Evolutionary conservation across 352 stramenopile species (phyloP), one percentile per base, ranked within the genome.

Genomic region (Globisporangium emineosum): DNA sequence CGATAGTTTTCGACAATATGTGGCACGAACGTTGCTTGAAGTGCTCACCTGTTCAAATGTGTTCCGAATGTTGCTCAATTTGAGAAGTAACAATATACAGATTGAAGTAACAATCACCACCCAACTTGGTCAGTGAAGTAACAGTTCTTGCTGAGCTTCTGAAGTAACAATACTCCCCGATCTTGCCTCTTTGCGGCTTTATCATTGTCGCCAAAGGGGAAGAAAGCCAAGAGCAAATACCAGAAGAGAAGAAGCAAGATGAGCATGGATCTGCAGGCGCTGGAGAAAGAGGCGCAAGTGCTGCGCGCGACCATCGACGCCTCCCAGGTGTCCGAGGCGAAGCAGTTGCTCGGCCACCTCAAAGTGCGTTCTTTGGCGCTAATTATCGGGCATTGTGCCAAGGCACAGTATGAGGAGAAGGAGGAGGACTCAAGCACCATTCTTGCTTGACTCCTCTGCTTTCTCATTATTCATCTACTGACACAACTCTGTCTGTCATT

Each of bases 281-380:
- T 90, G 25, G 74, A 91, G 64, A 78, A 78, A 66, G 77, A 93
- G 23, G 83, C 83, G 51, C 77, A 90, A 59, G 70, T 71, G 67
- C 72, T 93, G 52, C 83, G 83, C 47, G 69, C 79, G 23, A 71
- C 76, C 33, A 64, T 93, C n/a, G 77, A 93, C 25, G 64, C 52
- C 33, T 72, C 84, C 5, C 71, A 71, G 23, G 66, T 88, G 30
- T 50, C 59, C 1, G 73, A 90, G 23, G 83, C 83, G 3, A 79
- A 74, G 33, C 58, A 71, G 23, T 37, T 77, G 12, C 79, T 91
- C 17, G 51, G 65, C 27, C 79, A 90, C 61, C 80, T 93, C 15
- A 91, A 93, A 75, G 83, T 91, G 32, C 37, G 68, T 35, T 19
- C 3, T 30, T 13, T 50, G 6, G 8, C 29, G n/a, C 17, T 35